Percentiles rank a stretch among this genome's conserved stretches.
These are phyloP conservation scores for Takashimella tepidaria DNA, from an alignment of 1,284 basidiomycete species.

Conservation along the genomic window DNA sequence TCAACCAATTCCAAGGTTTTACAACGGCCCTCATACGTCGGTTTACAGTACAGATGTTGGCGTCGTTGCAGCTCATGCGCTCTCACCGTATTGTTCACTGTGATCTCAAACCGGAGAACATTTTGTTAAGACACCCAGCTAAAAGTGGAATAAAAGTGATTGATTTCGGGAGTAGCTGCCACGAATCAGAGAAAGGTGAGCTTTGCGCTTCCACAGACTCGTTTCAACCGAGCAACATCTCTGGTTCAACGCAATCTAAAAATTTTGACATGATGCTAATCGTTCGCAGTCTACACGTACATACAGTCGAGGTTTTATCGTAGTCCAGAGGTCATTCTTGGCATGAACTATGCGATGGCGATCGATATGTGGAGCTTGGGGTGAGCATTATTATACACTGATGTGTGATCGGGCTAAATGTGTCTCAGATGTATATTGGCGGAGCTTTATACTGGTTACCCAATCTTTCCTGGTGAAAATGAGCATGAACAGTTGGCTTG, in stretches of 20 bases:
- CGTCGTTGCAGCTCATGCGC: constrained; percentile 85
- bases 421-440: constrained; percentile 74
- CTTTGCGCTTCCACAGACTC: too few species aligned
- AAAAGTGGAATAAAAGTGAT: constrained; percentile 98
- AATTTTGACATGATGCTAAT: not conserved
- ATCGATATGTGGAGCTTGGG: constrained; percentile 99
- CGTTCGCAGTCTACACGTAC: constrained; percentile 87
- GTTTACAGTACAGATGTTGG: constrained; percentile 92
- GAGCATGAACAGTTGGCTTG: constrained; percentile 98
- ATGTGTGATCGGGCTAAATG: not conserved
- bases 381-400: constrained; percentile 11
- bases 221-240: too few species aligned
- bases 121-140: constrained; percentile 85
- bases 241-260: too few species aligned
- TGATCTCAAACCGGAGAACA: constrained; percentile 99
- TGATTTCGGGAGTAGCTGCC: constrained; percentile 97
- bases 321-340: constrained; percentile 94
- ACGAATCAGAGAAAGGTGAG: constrained; percentile 96
- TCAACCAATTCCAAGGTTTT: constrained; percentile 96
- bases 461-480: constrained; percentile 98
- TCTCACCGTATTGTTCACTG: constrained; percentile 99
- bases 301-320: constrained; percentile 99
- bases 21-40: constrained; percentile 89
- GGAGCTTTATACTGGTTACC: constrained; percentile 97
- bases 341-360: constrained; percentile 87